Base-by-base conservation (phyloP, 495 filamentous ascomycete species). In the Xylaria bambusicola region DNA sequence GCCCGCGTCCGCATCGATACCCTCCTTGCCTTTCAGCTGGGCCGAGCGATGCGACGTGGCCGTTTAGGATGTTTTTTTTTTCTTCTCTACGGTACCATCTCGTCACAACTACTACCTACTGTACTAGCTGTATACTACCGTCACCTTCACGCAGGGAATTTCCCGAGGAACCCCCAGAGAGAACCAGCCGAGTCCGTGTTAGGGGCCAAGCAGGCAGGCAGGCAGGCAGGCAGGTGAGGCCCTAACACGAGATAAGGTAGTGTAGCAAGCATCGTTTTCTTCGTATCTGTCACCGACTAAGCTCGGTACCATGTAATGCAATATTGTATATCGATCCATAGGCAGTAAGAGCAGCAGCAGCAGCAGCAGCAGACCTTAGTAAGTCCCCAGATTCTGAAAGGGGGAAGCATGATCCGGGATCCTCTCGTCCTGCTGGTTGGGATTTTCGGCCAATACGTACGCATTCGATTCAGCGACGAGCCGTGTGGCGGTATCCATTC, bases 321-420 rank as follows among this genome's bases (percentile, higher is more conserved):
- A n/a, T n/a, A n/a, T n/a, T n/a, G n/a, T n/a, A n/a, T n/a, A n/a
- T n/a, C n/a, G n/a, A n/a, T n/a, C n/a, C n/a, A n/a, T n/a, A n/a
- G n/a, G 31, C 31, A 33, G 13, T 20, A 13, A 41, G 50, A n/a
- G 50, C n/a, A 53, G 15, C 50, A 53, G 23, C 23, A 41, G 27
- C 41, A n/a, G 9, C 21, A 12, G 27, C 24, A 6, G 26, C 35
- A 20, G 24, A 42, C 5, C n/a, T n/a, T n/a, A n/a, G n/a, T n/a
- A n/a, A n/a, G n/a, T n/a, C 29, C 29, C 29, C 29, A 33, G 5
- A 33, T 33, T 10, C 52, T 44, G 5, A 44, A 54, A 54, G 52
- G 38, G n/a, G 38, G 52, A 54, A 54, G 52, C 36, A 33, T 42
- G 17, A 54, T 44, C 52, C 52, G 52, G 44, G n/a, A 44, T 17